Percentiles rank a stretch among this genome's conserved stretches.
These are phyloP conservation scores for Micractinium conductrix DNA, from an alignment of 139 green algal species.

Conservation along the genomic window DNA sequence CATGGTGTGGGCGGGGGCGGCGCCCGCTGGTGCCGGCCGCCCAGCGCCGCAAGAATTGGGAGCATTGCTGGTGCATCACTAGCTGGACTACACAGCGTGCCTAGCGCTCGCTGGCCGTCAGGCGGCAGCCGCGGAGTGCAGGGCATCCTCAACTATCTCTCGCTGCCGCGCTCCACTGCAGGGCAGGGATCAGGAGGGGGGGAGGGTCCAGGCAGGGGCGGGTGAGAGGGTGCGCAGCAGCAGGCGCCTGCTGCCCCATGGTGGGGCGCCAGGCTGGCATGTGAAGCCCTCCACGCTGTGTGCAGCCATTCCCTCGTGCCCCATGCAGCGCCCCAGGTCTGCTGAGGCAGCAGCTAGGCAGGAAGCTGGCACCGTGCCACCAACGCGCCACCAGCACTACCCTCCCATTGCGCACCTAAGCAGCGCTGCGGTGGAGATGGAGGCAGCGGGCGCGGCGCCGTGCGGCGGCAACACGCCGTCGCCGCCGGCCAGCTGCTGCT, in stretches of 20 bases:
- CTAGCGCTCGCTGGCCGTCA: background rate
- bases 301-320: background rate
- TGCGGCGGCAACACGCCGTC: background rate
- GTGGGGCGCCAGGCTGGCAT: background rate
- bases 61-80: too few species aligned
- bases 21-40: too few species aligned
- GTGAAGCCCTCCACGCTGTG: background rate
- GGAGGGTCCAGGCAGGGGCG: background rate
- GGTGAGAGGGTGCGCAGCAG: too few species aligned
- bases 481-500: background rate
- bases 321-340: too few species aligned
- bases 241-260: too few species aligned
- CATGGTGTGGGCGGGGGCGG: too few species aligned
- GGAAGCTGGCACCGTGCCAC: too few species aligned
- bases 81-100: too few species aligned
- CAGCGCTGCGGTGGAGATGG: constrained; percentile 44
- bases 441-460: constrained; percentile 19
- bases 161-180: constrained; percentile 20
- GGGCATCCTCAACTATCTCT: background rate
- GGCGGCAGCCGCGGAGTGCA: background rate
- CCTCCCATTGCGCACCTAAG: background rate
- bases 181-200: background rate
- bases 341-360: background rate
- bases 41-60: too few species aligned
- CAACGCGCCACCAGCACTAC: too few species aligned